Evolutionary conservation across 306 rosid species (phyloP), one percentile per base, ranked within the genome.

Genomic region (Vicia villosa): DNA sequence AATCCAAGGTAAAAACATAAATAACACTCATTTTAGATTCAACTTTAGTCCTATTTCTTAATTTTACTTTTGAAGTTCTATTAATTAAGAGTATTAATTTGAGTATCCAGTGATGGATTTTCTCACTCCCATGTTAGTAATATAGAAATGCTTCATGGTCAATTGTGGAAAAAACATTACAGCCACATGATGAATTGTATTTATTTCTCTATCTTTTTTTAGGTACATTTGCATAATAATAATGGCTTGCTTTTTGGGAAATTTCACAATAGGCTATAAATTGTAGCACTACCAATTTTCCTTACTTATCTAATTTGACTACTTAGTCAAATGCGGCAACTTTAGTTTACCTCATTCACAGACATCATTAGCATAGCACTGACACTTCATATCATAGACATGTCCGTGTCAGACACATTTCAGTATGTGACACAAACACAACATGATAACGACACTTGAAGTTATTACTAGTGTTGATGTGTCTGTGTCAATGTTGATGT

Each of bases 1-100:
- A 92, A 92, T 86, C 98, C 98, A 66, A 92, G 98, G 98, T 92
- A 61, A 64, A 47, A 65, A 17, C 45, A 19, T 14, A 4, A 4
- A 21, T 14, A 7, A 6, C 8, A 11, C 37, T 24, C 65, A 40
- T 37, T 49, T 20, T 70, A 26, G 41, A 21, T 62, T 70, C 55
- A 24, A 46, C 59, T 40, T 37, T 72, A 52, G 56, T 73, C 76
- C 15, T 9, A 63, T 8, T 37, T 42, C 56, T 60, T 57, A 40
- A 54, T 69, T 51, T 20, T 62, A 4, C 74, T 74, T 79, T 24
- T 60, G n/a, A 46, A 56, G 70, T 77, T 38, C 30, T 14, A 60
- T 41, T 21, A 14, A 24, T 24, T 24, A 6, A 56, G 52, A 37
- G 32, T 8, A 28, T 30, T 50, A 57, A 17, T 55, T 63, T 68